Base-by-base conservation (phyloP, 1,139 yeast species). In the Arxiozyma slooffiae region DNA sequence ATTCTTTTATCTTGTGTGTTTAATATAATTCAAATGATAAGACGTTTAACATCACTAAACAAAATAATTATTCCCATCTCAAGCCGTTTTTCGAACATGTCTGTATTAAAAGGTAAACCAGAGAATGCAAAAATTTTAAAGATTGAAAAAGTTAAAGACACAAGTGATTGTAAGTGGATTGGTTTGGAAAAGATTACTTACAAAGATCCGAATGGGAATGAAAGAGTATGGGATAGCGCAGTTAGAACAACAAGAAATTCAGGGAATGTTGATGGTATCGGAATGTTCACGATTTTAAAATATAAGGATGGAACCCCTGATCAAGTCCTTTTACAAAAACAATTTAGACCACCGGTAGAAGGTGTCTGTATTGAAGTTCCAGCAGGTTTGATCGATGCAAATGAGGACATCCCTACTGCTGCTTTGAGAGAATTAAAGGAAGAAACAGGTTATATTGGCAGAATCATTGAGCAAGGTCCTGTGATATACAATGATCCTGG, bases 361-460 rank as follows among this genome's bases (percentile, higher is more conserved):
- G 89, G 88, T 24, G 88, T 90, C 2, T 85, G 92, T 62, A 81
- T 92, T 56, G 98, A 92, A 67, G 76, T 90, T 60, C 98, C 98
- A 0, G 98, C 98, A 0, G 98, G 98, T 0, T 72, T 92, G 53
- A 77, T 92, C 44, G 98, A 92, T 66, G 88, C 94, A 1, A 76
- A 79, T 48, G 98, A 92, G 64, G 67, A 83, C 1, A 70, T 88
- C 40, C 89, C 82, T 57, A 68, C 78, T 3, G 88, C 97, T 38
- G 97, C 97, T 0, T 75, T 82, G 50, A 76, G 98, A 54, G 98
- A 92, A 67, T 71, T 92, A 55, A 74, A 76, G 49, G 98, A 92
- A 67, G 98, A 92, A 64, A 90, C 97, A 0, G 98, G 98, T 0
- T 90, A 85, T 63, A 71, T 81, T 48, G 80, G 76, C 23, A 78